phyloP scores from a whole-genome alignment of 2,329 filamentous ascomycete genomes.

The Huntiella savannae region DNA sequence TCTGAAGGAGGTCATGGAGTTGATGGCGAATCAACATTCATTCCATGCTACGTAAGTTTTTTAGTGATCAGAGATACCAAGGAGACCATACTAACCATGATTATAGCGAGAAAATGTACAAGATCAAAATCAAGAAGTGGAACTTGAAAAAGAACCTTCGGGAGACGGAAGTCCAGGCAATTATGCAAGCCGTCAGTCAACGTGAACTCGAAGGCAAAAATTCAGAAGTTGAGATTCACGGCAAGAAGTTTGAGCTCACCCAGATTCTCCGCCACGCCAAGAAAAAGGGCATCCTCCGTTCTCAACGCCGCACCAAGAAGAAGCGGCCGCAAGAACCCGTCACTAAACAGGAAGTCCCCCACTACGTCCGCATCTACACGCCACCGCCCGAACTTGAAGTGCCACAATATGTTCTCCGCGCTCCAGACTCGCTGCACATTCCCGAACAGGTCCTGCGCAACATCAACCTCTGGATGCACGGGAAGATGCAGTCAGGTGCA shows the following conservation, averaged over 20 bases:
- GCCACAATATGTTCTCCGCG: constrained; percentile 5
- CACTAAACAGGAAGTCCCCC: constrained; percentile 6
- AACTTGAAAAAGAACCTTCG: constrained; percentile 11
- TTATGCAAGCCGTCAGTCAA: constrained; percentile 7
- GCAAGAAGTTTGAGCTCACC: constrained; percentile 9
- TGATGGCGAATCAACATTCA: constrained; percentile 8
- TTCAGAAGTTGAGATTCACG: constrained; percentile 9
- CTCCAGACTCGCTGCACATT: constrained; percentile 7
- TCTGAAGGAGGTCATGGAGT: constrained; percentile 11
- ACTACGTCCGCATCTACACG: constrained; percentile 10
- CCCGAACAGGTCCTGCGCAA: constrained; percentile 9
- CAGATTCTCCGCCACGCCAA: constrained; percentile 11
- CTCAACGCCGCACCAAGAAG: constrained; percentile 9
- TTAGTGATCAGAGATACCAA: too few relatives aligned
- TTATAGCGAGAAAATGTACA: constrained; percentile 11
- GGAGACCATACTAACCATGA: not conserved
- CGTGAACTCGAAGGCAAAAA: constrained; percentile 9
- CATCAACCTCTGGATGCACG: constrained; percentile 8
- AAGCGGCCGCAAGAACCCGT: constrained; percentile 6
- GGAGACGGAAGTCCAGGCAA: constrained; percentile 10
- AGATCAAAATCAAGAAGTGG: constrained; percentile 12
- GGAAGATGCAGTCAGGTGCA: constrained; percentile 7
- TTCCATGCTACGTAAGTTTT: constrained; percentile 11
- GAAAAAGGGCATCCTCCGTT: constrained; percentile 11
- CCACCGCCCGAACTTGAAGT: constrained; percentile 4